phyloP scores from a whole-genome alignment of 1,139 yeast species.

The Taiozyma onychis region DNA sequence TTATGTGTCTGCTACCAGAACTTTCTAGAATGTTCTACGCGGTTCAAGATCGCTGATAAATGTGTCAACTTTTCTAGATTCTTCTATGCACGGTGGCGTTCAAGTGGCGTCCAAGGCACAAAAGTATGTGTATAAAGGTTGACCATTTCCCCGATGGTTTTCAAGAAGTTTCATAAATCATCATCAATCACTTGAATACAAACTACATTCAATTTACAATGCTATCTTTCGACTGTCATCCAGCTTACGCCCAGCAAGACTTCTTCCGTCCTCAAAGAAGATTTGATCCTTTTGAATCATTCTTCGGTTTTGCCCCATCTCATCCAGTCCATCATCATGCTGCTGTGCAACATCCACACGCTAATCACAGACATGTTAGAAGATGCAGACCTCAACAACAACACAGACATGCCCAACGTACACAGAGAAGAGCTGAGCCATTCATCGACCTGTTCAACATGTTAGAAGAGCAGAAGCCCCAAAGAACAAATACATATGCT shows the following conservation, averaged over 20 bases:
- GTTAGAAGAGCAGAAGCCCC: neutral
- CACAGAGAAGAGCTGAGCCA: slow-evolving; percentile 1
- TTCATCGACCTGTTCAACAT: slow-evolving; percentile 1
- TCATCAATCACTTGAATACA: neutral
- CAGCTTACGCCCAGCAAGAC: slow-evolving; percentile 3
- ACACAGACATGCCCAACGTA: neutral
- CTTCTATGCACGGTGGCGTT: neutral
- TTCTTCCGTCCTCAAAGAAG: neutral
- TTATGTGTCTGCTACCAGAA: neutral
- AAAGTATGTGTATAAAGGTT: neutral
- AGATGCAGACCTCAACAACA: slow-evolving; percentile 1
- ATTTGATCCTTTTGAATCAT: slow-evolving; percentile 2
- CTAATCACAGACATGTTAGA: slow-evolving; percentile 2
- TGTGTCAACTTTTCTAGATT: neutral
- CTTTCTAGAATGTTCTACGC: neutral
- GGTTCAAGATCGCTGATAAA: neutral
- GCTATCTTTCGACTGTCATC: slow-evolving; percentile 8
- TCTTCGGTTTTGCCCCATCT: neutral
- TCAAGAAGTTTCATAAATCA: neutral
- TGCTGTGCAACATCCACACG: neutral
- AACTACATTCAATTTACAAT: neutral
- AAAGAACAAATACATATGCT: slow-evolving; percentile 3
- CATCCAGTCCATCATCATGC: neutral
- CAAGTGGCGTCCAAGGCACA: neutral
- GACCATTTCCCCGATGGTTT: neutral